Evolutionary conservation across 1,284 basidiomycete species (phyloP), one percentile per base, ranked within the genome.

Genomic region (Pseudozyma tsukubaensis): DNA sequence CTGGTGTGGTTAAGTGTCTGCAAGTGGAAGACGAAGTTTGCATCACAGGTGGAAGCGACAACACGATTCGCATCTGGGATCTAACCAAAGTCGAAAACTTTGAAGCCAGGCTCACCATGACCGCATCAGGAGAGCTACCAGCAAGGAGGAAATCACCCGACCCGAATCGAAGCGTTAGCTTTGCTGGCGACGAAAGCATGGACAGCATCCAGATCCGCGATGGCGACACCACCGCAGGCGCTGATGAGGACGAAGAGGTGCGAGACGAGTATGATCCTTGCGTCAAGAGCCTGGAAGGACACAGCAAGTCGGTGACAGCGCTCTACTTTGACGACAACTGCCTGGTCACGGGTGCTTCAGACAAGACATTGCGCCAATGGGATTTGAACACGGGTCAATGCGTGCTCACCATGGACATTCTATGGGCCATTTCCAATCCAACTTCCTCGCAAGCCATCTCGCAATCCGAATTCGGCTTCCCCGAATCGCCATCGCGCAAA

Each of bases 321-420:
- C 87, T 99, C 68, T 98, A 96, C 86, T 97, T 97, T 82, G 96
- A 98, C 85, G 94, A 94, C 74, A 90, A 92, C 54, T 96, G 92
- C 79, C 86, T 98, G 85, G 95, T 98, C 12, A 97, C 95, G 2
- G 97, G 97, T 50, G 96, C 96, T 4, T 94, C 93, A 4, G 97
- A 99, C 87, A 97, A 98, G 87, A 99, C 97, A 1, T 89, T 99
- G 63, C 91, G 96, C 3, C 95, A 99, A 85, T 99, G 97, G 97
- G 96, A 99, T 84, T 89, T 99, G 59, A 90, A 90, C 42, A 98
- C 96, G 0, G 96, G 96, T 5, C 96, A 99, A 59, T 98, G 96
- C 85, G 91, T 99, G 52, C 91, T 97, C 87, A 97, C 96, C 12
- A 99, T 99, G 97, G 97, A 99, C 86, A 97, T 99, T 68, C 89